Conservation (phyloP, 78 protist genomes). For the Dictyostelium purpureum region DNA sequence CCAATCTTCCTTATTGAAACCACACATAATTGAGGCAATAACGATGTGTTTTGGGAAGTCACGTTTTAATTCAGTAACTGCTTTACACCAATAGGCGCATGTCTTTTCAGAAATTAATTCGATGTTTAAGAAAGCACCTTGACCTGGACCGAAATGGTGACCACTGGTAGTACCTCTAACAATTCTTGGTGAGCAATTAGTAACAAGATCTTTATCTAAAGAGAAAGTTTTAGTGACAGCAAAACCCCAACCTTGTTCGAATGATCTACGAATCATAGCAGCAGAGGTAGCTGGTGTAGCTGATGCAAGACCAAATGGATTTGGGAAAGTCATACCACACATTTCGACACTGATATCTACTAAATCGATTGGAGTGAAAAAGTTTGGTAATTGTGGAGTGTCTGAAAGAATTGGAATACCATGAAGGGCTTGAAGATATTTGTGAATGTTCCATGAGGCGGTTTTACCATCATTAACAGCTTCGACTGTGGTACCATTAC, state of each 20-base stretch:
- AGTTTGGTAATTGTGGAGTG: constrained; percentile 88
- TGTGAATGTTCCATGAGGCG: constrained; percentile 95
- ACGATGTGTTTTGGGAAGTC: constrained; percentile 91
- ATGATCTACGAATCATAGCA: constrained; percentile 94
- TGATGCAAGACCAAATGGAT: constrained; percentile 97
- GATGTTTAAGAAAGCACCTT: constrained; percentile 96
- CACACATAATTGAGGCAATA: constrained; percentile 94
- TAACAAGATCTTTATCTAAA: constrained; percentile 93
- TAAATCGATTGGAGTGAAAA: constrained; percentile 91
- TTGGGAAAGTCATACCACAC: constrained; percentile 91
- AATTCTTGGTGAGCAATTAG: constrained; percentile 96
- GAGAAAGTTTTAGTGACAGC: constrained; percentile 97
- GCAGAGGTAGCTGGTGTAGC: constrained; percentile 95
- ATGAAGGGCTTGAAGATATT: constrained; percentile 85
- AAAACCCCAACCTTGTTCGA: constrained; percentile 99
- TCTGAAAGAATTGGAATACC: constrained; percentile 77
- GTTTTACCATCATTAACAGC: constrained; percentile 97
- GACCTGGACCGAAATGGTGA: constrained; percentile 92
- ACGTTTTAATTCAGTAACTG: constrained; percentile 89
- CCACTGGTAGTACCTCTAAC: constrained; percentile 90
- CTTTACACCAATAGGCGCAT: constrained; percentile 95
- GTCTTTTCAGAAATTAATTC: constrained; percentile 96
- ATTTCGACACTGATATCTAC: constrained; percentile 92
- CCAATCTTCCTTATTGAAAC: constrained; percentile 94
- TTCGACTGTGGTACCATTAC: constrained; percentile 95